phyloP scores from a whole-genome alignment of 306 rosid genomes.

The Vigna angularis region DNA sequence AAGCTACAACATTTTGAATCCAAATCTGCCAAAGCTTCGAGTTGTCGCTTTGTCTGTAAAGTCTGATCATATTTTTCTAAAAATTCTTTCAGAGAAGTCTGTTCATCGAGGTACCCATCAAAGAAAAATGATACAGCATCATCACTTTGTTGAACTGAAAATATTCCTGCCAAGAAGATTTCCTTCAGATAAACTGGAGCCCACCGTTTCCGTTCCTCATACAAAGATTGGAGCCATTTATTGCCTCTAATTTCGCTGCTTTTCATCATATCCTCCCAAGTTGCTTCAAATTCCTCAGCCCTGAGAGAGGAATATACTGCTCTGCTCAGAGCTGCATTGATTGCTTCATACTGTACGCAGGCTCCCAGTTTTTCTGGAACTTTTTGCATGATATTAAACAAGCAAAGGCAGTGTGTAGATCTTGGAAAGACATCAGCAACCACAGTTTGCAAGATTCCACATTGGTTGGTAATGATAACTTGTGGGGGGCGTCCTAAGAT shows the following conservation, averaged over 20 bases:
- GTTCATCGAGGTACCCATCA: constrained; percentile 50
- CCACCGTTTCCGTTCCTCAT: constrained; percentile 70
- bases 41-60: constrained; percentile 56
- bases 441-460: constrained; percentile 55
- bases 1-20: constrained; percentile 59
- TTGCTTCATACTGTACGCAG: constrained; percentile 53
- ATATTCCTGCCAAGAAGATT: constrained; percentile 66
- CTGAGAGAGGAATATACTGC: constrained; percentile 64
- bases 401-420: constrained; percentile 68
- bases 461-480: constrained; percentile 62
- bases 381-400: constrained; percentile 57
- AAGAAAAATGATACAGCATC: constrained; percentile 53
- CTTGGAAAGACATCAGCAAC: constrained; percentile 78
- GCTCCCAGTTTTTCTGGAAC: constrained; percentile 64
- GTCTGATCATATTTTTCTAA: constrained; percentile 62
- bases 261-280: constrained; percentile 76
- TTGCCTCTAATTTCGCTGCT: constrained; percentile 56
- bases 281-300: constrained; percentile 68
- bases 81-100: constrained; percentile 63
- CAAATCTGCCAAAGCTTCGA: constrained; percentile 70
- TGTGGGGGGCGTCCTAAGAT: constrained; percentile 76
- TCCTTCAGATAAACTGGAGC: constrained; percentile 71
- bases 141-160: constrained; percentile 57
- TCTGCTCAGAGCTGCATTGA: constrained; percentile 51
- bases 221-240: constrained; percentile 71